Percentiles rank a stretch among this genome's conserved stretches.
Evolutionary conservation across 805 yeast species (phyloP).

Genomic region (Candida lessepsii): DNA sequence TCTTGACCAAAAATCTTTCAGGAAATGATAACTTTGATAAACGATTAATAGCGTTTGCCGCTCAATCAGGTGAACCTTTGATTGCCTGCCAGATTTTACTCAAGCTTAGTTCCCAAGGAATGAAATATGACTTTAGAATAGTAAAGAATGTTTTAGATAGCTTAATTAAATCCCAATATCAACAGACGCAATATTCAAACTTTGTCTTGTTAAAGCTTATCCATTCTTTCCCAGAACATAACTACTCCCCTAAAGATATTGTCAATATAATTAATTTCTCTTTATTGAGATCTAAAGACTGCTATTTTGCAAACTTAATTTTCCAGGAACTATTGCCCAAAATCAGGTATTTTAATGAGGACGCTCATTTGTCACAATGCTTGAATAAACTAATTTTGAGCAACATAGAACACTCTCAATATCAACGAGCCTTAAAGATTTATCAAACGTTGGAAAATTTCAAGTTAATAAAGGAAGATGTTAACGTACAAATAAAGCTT

Average conservation of each 20-base stretch:
- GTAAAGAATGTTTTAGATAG: slow-evolving; percentile 8
- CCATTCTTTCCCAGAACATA: slow-evolving; percentile 4
- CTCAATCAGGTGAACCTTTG: slow-evolving; percentile 22
- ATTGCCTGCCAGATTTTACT: slow-evolving; percentile 21
- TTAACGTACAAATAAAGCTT: background rate
- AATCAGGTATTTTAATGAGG: background rate
- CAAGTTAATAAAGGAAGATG: background rate
- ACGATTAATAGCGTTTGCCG: slow-evolving; percentile 17
- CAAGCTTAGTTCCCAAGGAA: slow-evolving; percentile 11
- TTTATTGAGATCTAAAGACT: background rate
- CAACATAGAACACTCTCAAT: slow-evolving; percentile 1
- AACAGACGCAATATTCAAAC: slow-evolving; percentile 11
- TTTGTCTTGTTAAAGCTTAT: slow-evolving; percentile 15
- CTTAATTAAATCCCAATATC: slow-evolving; percentile 13
- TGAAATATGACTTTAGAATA: background rate
- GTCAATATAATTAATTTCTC: slow-evolving; percentile 1
- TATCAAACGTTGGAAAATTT: background rate
- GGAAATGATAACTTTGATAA: background rate
- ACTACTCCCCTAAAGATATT: slow-evolving; percentile 5
- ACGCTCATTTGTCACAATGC: background rate
- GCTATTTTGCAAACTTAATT: slow-evolving; percentile 12
- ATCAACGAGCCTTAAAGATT: background rate
- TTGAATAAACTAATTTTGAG: background rate
- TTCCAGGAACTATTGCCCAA: slow-evolving; percentile 1
- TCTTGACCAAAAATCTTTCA: background rate